Base-by-base conservation (phyloP, 805 yeast genomes). In the Sugiyamaella mastotermitis region DNA sequence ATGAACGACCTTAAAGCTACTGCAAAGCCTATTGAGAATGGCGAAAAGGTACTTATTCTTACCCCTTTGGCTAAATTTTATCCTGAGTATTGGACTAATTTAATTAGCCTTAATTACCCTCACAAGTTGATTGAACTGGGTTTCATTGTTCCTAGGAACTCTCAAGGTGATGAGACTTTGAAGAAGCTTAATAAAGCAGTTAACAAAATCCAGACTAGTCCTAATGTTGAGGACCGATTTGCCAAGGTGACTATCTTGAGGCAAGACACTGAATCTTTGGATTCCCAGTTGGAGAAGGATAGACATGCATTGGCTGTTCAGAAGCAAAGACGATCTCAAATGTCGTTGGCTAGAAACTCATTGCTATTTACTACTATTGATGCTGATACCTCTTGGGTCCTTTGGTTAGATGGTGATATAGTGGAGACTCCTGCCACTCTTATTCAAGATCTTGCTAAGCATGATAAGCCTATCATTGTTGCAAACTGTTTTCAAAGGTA, bases 381-480 rank as follows among this genome's bases (percentile, higher is more conserved):
- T 3, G 94, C 97, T 15, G 75, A 82, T 50, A 87, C 94, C 2
- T 77, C 94, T 16, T 92, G 98, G 98, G 83, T 90, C 14, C 66
- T 92, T 36, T 92, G 99, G 99, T 67, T 92, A 49, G 99, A 92
- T 61, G 80, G 95, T 2, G 99, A 92, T 62, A 80, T 92, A 31
- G 73, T 88, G 23, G 99, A 92, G 62, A 76, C 95, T 4, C 95
- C 96, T 13, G 62, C 73, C 10, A 76, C 83, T 13, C 64, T 92
- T 52, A 74, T 92, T 46, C 94, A 92, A 65, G 97, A 90, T 57
- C 64, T 92, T 72, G 78, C 90, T 13, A 55, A 70, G 8, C 96
- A 87, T 61, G 76, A 90, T 60, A 85, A 82, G 59, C 86, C 95
- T 3, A 83, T 92, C 8, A 61, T 92, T 20, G 82, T 92, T 2